Evolutionary conservation across 306 rosid species (phyloP).

Genomic region (Styphnolobium japonicum): DNA sequence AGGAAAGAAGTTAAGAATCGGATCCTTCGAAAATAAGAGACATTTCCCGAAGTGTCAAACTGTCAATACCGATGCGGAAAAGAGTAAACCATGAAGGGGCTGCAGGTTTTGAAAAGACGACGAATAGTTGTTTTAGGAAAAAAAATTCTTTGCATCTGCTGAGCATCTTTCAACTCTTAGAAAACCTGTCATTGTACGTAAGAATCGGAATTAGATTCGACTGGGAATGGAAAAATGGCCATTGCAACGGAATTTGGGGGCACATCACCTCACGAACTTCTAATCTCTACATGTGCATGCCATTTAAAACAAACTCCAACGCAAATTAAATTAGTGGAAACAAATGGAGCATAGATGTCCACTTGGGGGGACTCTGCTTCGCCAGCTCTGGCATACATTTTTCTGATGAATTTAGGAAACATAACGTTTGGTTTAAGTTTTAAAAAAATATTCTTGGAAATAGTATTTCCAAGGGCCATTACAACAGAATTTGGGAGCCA

Average conservation of each 20-base stretch:
- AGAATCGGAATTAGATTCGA: slow-evolving; percentile 30
- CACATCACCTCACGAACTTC: neutral
- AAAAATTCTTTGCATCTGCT: neutral
- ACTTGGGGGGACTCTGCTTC: neutral
- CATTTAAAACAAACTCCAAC: slow-evolving; percentile 20
- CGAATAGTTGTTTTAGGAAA: neutral
- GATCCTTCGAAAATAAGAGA: no score
- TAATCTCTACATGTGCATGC: neutral
- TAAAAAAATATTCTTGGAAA: no score
- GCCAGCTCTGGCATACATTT: neutral
- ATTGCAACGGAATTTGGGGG: neutral
- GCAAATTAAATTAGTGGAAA: neutral
- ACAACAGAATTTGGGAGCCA: neutral
- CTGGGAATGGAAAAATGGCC: neutral
- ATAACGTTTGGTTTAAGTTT: no score
- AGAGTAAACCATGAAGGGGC: no score
- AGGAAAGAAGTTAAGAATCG: no score
- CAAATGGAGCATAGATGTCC: neutral
- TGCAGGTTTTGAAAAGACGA: neutral
- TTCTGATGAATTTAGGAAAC: neutral
- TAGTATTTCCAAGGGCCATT: no score
- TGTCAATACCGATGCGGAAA: no score
- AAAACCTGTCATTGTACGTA: neutral
- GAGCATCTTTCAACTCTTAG: no score
- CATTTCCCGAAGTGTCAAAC: neutral